phyloP scores from a whole-genome alignment of 306 rosid genomes.

The Corylus americana region DNA sequence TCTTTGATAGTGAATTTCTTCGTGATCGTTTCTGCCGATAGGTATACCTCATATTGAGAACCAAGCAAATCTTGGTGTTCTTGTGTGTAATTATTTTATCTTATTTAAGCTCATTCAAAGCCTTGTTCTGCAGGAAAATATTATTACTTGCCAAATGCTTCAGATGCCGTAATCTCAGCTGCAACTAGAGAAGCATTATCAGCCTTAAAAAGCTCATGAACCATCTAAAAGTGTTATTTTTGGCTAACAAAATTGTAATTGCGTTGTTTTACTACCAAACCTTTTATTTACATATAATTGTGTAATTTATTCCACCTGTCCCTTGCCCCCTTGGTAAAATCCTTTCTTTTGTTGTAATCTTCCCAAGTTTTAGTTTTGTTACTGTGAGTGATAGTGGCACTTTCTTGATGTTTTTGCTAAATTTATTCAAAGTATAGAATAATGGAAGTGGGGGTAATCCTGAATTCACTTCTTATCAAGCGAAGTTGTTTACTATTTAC shows the following conservation, averaged over 20 bases:
- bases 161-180: conserved; percentile 86
- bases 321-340: neutral
- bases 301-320: neutral
- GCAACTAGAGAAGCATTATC: conserved; percentile 86
- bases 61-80: too few species aligned
- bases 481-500: neutral
- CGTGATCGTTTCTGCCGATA: too few species aligned
- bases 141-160: conserved; percentile 95
- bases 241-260: neutral
- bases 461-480: neutral
- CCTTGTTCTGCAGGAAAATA: conserved; percentile 71
- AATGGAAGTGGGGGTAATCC: neutral
- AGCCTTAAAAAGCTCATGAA: conserved; percentile 70
- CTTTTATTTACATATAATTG: neutral
- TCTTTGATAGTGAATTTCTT: too few species aligned
- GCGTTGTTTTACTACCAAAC: neutral
- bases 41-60: too few species aligned
- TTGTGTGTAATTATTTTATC: too few species aligned
- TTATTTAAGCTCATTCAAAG: conserved; percentile 14
- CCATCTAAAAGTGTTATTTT: neutral
- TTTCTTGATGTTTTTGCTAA: neutral
- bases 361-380: neutral
- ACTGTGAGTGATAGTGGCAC: neutral
- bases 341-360: neutral
- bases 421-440: neutral